Conservation (phyloP, 768 basidiomycete genomes). For the Auriscalpium microsporum region DNA sequence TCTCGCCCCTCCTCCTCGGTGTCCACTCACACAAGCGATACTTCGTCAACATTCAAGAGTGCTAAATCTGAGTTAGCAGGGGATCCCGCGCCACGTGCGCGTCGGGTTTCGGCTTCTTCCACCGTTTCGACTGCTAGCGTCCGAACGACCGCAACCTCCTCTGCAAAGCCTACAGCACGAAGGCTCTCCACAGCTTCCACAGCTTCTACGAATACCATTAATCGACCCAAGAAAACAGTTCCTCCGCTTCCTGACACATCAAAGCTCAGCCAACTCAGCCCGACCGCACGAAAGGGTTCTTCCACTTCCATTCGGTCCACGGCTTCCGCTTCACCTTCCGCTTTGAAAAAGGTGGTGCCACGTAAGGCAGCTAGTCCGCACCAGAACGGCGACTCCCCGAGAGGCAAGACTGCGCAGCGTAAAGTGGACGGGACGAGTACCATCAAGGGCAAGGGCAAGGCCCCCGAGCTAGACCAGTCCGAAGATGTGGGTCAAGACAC, state of each 20-base stretch:
- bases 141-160: constrained; percentile 20
- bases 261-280: constrained; percentile 4
- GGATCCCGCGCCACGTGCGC: constrained; percentile 25
- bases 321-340: constrained; percentile 13
- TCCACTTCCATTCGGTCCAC: constrained; percentile 11
- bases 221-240: constrained; percentile 4
- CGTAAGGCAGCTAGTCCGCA: constrained; percentile 7
- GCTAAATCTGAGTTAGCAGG: constrained; percentile 30
- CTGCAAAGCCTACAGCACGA: constrained; percentile 12
- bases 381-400: constrained; percentile 6
- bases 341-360: constrained; percentile 12
- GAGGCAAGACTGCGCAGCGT: not conserved
- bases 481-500: not conserved
- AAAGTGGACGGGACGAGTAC: not conserved
- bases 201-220: constrained; percentile 9
- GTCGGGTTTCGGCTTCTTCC: constrained; percentile 24
- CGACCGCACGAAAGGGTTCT: constrained; percentile 3
- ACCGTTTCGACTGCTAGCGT: constrained; percentile 23
- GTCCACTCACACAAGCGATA: constrained; percentile 28
- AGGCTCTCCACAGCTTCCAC: constrained; percentile 9
- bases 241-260: constrained; percentile 9
- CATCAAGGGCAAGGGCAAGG: constrained; percentile 13
- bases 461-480: not conserved
- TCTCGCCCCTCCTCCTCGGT: constrained; percentile 10
- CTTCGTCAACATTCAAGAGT: constrained; percentile 37